Evolutionary conservation across 2,329 filamentous ascomycete species (phyloP).

Genomic region (Cladorrhinum sp.): DNA sequence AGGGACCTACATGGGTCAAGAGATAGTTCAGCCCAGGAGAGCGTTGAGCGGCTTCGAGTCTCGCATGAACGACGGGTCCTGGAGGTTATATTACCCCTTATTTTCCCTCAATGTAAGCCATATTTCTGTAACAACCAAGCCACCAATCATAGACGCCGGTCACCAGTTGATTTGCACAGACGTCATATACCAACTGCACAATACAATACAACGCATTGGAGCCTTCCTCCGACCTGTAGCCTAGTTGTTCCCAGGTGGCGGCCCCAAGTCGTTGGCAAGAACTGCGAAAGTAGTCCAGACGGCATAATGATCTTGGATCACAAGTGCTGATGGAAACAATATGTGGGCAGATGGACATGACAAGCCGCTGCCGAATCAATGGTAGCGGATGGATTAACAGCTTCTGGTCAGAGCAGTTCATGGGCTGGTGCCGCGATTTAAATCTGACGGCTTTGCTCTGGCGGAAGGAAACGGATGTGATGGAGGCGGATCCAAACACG

Average conservation of each 20-base stretch:
- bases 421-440: slow-evolving; percentile 1
- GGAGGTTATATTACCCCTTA: slow-evolving; percentile 2
- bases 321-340: neutral
- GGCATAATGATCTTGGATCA: slow-evolving; percentile 6
- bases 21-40: slow-evolving; percentile 40
- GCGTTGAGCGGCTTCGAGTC: slow-evolving; percentile 9
- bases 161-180: neutral
- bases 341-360: neutral
- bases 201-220: slow-evolving; percentile 22
- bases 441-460: slow-evolving; percentile 1
- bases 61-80: slow-evolving; percentile 17
- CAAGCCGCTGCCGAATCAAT: neutral
- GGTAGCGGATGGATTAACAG: neutral
- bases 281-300: neutral
- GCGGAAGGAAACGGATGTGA: slow-evolving; percentile 12
- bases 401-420: slow-evolving; percentile 1
- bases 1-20: slow-evolving; percentile 99
- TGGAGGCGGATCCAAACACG: neutral
- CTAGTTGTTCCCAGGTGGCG: neutral
- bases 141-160: slow-evolving; percentile 6
- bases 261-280: neutral
- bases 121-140: slow-evolving; percentile 22
- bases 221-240: slow-evolving; percentile 6
- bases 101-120: slow-evolving; percentile 15
- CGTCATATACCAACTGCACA: slow-evolving; percentile 17